phyloP scores from a whole-genome alignment of 495 filamentous ascomycete genomes.

The Eremomyces bilateralis region DNA sequence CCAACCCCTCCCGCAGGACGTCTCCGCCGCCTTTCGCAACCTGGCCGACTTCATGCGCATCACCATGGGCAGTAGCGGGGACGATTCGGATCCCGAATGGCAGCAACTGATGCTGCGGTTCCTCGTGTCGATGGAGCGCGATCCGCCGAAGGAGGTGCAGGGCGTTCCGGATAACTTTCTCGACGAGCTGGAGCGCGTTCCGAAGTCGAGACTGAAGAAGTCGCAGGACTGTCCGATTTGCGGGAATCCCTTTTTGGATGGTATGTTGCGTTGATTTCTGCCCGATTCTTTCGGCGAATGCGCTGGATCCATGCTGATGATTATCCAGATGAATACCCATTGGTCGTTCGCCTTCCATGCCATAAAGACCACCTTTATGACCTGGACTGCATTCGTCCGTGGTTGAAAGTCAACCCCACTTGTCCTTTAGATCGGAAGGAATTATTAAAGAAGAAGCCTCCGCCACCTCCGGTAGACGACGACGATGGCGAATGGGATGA shows the following conservation, averaged over 20 bases:
- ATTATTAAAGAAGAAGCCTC: slow-evolving; percentile 50
- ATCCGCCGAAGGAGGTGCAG: slow-evolving; percentile 42
- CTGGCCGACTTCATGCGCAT: slow-evolving; percentile 27
- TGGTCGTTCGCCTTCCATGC: slow-evolving; percentile 79
- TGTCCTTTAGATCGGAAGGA: slow-evolving; percentile 75
- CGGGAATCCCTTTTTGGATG: slow-evolving; percentile 59
- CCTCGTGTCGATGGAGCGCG: too few relatives aligned
- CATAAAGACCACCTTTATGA: slow-evolving; percentile 68
- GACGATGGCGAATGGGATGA: slow-evolving; percentile 22
- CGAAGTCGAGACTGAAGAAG: slow-evolving; percentile 39
- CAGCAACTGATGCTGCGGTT: slow-evolving; percentile 31
- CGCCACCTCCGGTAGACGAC: slow-evolving; percentile 25
- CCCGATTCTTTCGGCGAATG: not conserved
- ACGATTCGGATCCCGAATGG: too few relatives aligned
- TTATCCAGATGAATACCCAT: slow-evolving; percentile 35
- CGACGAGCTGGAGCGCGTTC: slow-evolving; percentile 63
- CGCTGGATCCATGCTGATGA: not conserved
- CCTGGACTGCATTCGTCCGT: slow-evolving; percentile 83
- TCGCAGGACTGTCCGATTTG: slow-evolving; percentile 73
- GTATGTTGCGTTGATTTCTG: slow-evolving; percentile 22
- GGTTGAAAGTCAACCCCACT: slow-evolving; percentile 69
- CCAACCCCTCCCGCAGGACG: slow-evolving; percentile 48
- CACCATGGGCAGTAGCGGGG: slow-evolving; percentile 4
- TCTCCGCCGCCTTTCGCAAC: slow-evolving; percentile 37
- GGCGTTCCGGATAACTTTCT: slow-evolving; percentile 67